Evolutionary conservation across 768 basidiomycete genomes (phyloP).

Genomic region (Cytidiella melzeri): DNA sequence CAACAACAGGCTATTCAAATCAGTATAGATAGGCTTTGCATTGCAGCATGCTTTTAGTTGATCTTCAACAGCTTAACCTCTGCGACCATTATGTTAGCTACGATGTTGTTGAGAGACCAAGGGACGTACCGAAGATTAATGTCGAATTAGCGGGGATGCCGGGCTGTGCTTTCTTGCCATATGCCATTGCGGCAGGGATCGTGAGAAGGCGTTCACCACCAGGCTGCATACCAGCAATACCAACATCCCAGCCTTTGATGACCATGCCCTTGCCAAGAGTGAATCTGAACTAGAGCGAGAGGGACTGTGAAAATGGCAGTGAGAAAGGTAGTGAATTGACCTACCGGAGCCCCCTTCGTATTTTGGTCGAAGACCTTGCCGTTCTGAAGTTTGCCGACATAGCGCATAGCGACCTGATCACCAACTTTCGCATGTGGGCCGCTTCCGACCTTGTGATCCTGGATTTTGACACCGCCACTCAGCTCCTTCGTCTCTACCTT

Average conservation of each 20-base stretch:
- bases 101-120: not conserved
- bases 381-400: conserved; percentile 82
- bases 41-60: conserved; percentile 36
- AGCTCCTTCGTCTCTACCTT: conserved; percentile 22
- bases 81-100: conserved; percentile 25
- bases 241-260: conserved; percentile 95
- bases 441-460: conserved; percentile 71
- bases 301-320: conserved; percentile 42
- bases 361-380: conserved; percentile 79
- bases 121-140: conserved; percentile 66
- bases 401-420: conserved; percentile 78
- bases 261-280: conserved; percentile 80
- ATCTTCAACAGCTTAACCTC: conserved; percentile 70
- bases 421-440: conserved; percentile 89
- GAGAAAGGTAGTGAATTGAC: conserved; percentile 28
- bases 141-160: conserved; percentile 79
- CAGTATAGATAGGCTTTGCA: not conserved
- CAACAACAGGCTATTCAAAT: not conserved
- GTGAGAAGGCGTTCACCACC: conserved; percentile 81
- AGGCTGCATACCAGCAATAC: conserved; percentile 87
- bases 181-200: conserved; percentile 65
- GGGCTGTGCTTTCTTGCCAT: conserved; percentile 57
- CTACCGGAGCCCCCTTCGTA: conserved; percentile 78
- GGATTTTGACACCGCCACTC: conserved; percentile 57
- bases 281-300: conserved; percentile 27